Conservation (phyloP, 805 yeast genomes). For the Candida xiaguanensis region DNA sequence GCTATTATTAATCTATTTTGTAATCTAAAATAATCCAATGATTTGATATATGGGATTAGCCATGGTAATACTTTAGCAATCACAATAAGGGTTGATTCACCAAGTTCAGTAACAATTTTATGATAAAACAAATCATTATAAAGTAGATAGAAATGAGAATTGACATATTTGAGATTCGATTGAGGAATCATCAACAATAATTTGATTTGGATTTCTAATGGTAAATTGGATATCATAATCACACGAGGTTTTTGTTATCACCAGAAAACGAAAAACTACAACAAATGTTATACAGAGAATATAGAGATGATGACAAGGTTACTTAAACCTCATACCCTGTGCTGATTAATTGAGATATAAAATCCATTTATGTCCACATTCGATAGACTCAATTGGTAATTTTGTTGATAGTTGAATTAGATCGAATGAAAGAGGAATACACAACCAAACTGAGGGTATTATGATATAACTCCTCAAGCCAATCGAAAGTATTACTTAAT, state of each 20-base stretch:
- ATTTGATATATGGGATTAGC: constrained; percentile 32
- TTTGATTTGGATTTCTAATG: constrained; percentile 41
- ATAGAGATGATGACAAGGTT: no score
- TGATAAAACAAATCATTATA: constrained; percentile 49
- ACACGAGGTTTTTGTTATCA: background rate
- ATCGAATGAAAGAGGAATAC: no score
- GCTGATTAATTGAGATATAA: no score
- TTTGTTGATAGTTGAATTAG: no score
- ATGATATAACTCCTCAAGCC: no score
- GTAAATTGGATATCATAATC: constrained; percentile 23
- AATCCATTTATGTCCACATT: no score
- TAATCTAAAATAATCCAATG: constrained; percentile 35
- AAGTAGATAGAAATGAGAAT: constrained; percentile 43
- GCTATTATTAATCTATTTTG: constrained; percentile 24
- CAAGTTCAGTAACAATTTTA: constrained; percentile 32
- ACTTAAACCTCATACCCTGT: no score
- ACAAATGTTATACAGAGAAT: no score
- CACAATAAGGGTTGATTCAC: constrained; percentile 30
- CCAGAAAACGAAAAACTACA: background rate
- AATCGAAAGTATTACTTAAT: no score
- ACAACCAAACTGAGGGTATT: no score
- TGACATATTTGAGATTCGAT: constrained; percentile 30
- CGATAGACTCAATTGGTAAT: no score
- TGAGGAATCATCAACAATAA: constrained; percentile 30
- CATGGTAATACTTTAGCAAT: constrained; percentile 35